phyloP scores from a whole-genome alignment of 768 basidiomycete genomes.

The Astraeus odoratus region DNA sequence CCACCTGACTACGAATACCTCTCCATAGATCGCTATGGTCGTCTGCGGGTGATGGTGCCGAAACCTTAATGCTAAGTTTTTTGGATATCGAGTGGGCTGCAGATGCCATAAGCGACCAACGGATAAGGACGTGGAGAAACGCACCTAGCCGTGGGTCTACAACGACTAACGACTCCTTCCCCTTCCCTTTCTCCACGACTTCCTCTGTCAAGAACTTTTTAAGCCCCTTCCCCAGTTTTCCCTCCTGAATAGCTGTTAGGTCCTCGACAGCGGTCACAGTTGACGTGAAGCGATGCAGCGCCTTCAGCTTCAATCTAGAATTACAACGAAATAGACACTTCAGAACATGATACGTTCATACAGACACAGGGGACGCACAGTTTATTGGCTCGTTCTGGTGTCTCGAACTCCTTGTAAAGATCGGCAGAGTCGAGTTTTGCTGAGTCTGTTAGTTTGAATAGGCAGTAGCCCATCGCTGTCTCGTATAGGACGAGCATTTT shows the following conservation, averaged over 20 bases:
- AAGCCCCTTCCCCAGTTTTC: constrained; percentile 87
- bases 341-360: constrained; percentile 3
- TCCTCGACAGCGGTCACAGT: constrained; percentile 97
- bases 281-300: constrained; percentile 92
- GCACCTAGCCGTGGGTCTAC: constrained; percentile 86
- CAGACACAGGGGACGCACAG: constrained; percentile 51
- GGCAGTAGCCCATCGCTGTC: constrained; percentile 92
- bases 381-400: constrained; percentile 86
- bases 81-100: constrained; percentile 83
- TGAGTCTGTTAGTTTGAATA: constrained; percentile 91
- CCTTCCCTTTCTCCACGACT: constrained; percentile 83
- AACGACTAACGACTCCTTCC: constrained; percentile 79
- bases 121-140: constrained; percentile 21
- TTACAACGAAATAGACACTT: constrained; percentile 2
- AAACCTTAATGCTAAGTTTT: constrained; percentile 87
- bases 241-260: constrained; percentile 84
- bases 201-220: constrained; percentile 90
- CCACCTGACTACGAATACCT: constrained; percentile 87
- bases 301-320: constrained; percentile 83
- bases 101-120: constrained; percentile 6
- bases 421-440: constrained; percentile 83
- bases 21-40: constrained; percentile 81
- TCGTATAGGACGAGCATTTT: constrained; percentile 95
- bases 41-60: constrained; percentile 47
- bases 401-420: constrained; percentile 89